Base-by-base conservation (phyloP, 208 protist species). In the Acanthamoeba healyi region DNA sequence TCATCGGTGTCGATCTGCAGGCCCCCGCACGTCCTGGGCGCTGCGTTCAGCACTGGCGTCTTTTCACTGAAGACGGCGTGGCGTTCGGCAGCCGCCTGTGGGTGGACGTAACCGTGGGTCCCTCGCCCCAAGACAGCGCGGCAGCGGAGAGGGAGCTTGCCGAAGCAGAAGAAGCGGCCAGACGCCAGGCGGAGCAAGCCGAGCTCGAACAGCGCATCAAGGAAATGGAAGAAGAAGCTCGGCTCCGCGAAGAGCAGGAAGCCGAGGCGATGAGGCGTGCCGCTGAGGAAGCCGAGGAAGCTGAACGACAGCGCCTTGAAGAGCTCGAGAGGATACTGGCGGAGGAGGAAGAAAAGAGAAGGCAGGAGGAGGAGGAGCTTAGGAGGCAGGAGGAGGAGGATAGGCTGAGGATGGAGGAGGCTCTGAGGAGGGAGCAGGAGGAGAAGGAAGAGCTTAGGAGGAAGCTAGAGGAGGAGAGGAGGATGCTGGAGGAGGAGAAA, bases 31-130 rank as follows among this genome's bases (percentile, higher is more conserved):
- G 42, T 22, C 72, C 72, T 2, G 72, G 72, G 7, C 72, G 72
- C 72, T 82, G 42, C 32, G 36, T 42, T 49, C 42, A 51, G 40
- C 29, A 82, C 42, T 82, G 72, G 72, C 72, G 72, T 22, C 72
- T 82, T 42, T 82, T 82, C 72, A 26, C 36, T 24, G 72, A 51
- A 36, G 72, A 82, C 49, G 72, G 61, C 32, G 2, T 19, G 38
- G 72, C 72, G 1, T 82, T 82, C 24, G 72, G 72, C 32, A 26
- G 40, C 10, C 72, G 72, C 36, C 36, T 82, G 40, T 82, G 72
- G 72, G 22, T 42, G 5, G 72, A 82, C 38, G 29, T 82, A 22
- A 82, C 36, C 24, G 72, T 82, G 7, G 36, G n/a, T n/a, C n/a
- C n/a, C n/a, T n/a, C n/a, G n/a, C n/a, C 19, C 42, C 65, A 34